These are phyloP conservation scores for Xerocomellus intermedius DNA, from an alignment of 768 basidiomycete genomes.

Conservation along the genomic window DNA sequence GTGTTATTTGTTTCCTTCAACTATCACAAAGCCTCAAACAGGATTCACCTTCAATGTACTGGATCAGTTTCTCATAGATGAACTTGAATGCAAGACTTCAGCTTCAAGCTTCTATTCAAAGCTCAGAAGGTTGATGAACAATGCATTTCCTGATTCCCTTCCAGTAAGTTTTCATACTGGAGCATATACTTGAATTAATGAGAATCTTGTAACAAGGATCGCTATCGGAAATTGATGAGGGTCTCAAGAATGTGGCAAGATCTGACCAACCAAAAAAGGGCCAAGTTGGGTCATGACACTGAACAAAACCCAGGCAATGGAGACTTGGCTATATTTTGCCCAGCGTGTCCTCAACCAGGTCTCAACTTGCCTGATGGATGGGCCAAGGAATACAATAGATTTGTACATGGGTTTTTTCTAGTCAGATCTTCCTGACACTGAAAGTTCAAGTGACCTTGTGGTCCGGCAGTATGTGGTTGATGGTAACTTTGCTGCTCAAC, in stretches of 20 bases:
- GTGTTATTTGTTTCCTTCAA: conserved; percentile 1
- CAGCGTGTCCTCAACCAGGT: background rate
- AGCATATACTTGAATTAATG: background rate
- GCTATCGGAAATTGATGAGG: background rate
- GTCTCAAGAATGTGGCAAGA: background rate
- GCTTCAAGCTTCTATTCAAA: background rate
- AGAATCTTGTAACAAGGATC: background rate
- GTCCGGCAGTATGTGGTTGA: background rate
- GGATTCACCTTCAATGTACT: conserved; percentile 25
- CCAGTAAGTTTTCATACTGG: background rate
- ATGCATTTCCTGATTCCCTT: background rate
- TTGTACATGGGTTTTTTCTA: no score
- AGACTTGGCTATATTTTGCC: background rate
- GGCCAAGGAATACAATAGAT: background rate
- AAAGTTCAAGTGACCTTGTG: background rate
- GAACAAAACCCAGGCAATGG: background rate
- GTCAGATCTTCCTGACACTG: no score
- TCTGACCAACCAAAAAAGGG: background rate
- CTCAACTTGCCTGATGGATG: background rate
- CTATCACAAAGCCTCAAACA: conserved; percentile 4
- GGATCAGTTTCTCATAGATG: conserved; percentile 19
- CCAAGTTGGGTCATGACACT: background rate
- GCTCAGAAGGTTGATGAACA: background rate
- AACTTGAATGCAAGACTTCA: conserved; percentile 14
- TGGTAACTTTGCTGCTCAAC: background rate